These are phyloP conservation scores for Pleurotus cornucopiae DNA, from an alignment of 768 basidiomycete species.

Conservation along the genomic window DNA sequence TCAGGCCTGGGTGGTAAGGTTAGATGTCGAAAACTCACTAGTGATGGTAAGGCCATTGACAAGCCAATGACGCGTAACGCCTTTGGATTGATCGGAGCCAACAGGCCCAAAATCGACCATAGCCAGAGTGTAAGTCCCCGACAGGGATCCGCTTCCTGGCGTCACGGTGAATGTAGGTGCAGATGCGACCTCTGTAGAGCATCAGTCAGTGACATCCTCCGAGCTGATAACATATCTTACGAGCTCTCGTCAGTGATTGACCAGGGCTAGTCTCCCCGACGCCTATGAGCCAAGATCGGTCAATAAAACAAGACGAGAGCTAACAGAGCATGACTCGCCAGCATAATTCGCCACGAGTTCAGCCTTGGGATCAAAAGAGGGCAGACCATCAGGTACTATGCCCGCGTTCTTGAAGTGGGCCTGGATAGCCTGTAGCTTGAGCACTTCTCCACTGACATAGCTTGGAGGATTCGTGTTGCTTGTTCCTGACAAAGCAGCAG, in stretches of 20 bases:
- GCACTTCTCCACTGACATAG: conserved; percentile 1
- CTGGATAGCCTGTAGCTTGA: conserved; percentile 55
- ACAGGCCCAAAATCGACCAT: conserved; percentile 76
- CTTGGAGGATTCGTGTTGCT: too few species aligned
- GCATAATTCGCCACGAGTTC: conserved; percentile 48
- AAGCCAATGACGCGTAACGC: conserved; percentile 79
- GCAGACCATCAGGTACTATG: conserved; percentile 59
- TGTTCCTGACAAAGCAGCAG: background rate
- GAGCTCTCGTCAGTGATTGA: conserved; percentile 48
- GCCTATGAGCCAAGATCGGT: conserved; percentile 20
- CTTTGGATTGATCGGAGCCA: conserved; percentile 52
- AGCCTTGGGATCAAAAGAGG: conserved; percentile 55
- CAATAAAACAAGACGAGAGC: background rate
- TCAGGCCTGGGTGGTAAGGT: background rate
- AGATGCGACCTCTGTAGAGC: conserved; percentile 45
- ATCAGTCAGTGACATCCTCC: background rate
- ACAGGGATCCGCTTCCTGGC: conserved; percentile 41
- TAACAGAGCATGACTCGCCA: conserved; percentile 17
- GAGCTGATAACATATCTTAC: conserved; percentile 33
- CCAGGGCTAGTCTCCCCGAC: conserved; percentile 52
- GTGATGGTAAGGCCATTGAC: conserved; percentile 56
- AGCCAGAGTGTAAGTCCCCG: conserved; percentile 57
- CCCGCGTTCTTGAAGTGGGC: conserved; percentile 63
- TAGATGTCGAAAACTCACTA: conserved; percentile 24
- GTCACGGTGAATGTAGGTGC: conserved; percentile 51